These are phyloP conservation scores for Boletus vinaceobasis DNA, from an alignment of 768 basidiomycete species.

Conservation along the genomic window DNA sequence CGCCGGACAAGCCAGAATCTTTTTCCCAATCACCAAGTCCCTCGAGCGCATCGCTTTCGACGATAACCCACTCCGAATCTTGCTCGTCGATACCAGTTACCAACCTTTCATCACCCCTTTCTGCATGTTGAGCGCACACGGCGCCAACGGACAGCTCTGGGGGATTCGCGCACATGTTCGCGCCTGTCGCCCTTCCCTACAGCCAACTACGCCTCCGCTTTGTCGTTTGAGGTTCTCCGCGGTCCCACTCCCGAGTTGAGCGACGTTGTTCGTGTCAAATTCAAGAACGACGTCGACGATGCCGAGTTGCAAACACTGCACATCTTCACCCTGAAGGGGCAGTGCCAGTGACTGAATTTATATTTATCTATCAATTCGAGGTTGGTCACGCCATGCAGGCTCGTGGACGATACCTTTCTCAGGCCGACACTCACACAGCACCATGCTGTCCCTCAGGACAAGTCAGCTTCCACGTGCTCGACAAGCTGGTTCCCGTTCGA, in stretches of 20 bases:
- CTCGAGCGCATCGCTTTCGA: constrained; percentile 77
- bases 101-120: constrained; percentile 79
- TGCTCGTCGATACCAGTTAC: constrained; percentile 76
- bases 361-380: constrained; percentile 75
- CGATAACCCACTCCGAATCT: constrained; percentile 72
- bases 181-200: neutral
- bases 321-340: constrained; percentile 66
- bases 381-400: constrained; percentile 34
- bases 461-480: constrained; percentile 40
- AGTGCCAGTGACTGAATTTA: constrained; percentile 79
- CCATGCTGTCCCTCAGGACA: constrained; percentile 35
- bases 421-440: constrained; percentile 23
- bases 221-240: constrained; percentile 72
- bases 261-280: constrained; percentile 78
- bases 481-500: constrained; percentile 26
- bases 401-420: neutral
- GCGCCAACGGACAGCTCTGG: constrained; percentile 36
- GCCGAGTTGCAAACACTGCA: constrained; percentile 58
- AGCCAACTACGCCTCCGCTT: constrained; percentile 72
- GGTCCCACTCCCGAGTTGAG: constrained; percentile 71
- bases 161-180: constrained; percentile 56
- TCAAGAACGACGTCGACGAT: constrained; percentile 75
- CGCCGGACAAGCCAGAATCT: constrained; percentile 73
- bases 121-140: constrained; percentile 60
- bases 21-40: constrained; percentile 66